Evolutionary conservation across 176 grass and related monocot species (phyloP), one percentile per base, ranked within the genome.

Genomic region (Triticum monococcum): DNA sequence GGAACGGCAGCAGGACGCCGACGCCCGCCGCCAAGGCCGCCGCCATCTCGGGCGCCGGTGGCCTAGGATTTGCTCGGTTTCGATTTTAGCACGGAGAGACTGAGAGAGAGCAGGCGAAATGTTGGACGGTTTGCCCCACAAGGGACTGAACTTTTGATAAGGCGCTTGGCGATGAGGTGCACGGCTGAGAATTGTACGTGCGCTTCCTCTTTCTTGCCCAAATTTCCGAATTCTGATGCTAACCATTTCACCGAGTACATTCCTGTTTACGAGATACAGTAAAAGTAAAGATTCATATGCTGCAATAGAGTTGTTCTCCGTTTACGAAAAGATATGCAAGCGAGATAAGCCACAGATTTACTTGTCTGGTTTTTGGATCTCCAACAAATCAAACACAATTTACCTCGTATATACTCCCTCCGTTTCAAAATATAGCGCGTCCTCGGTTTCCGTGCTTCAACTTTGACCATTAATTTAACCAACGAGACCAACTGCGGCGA

Each of bases 1-100:
- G 92, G 79, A 99, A 96, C 31, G 94, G 94, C 9, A 91, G 88
- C 38, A 99, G 80, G 77, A 94, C 72, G 31, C 87, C 91, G 25
- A 86, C 41, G 77, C 67, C 72, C 25, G 68, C 67, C 69, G 68
- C 75, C 43, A 85, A 75, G 45, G 62, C 78, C 16, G 62, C 81
- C 50, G 77, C 88, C 31, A 76, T 52, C 22, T 26, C 25, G 14
- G 50, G 50, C 16, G 5, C 8, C 59, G 46, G 74, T 45, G 41
- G 74, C 4, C 48, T 50, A 4, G 25, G 74, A 56, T 77, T 77
- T 56, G 46, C 74, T 9, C 16, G 46, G 17, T 54, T 16, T 31
- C 45, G 25, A 22, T 54, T 18, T 20, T 3, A 76, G 73, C 46
- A 32, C 74, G 18, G 74, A 33, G 74, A 33, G 65, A 31, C 36